Conservation (phyloP, 768 basidiomycete genomes). For the Pleurotus salmoneostramineus region DNA sequence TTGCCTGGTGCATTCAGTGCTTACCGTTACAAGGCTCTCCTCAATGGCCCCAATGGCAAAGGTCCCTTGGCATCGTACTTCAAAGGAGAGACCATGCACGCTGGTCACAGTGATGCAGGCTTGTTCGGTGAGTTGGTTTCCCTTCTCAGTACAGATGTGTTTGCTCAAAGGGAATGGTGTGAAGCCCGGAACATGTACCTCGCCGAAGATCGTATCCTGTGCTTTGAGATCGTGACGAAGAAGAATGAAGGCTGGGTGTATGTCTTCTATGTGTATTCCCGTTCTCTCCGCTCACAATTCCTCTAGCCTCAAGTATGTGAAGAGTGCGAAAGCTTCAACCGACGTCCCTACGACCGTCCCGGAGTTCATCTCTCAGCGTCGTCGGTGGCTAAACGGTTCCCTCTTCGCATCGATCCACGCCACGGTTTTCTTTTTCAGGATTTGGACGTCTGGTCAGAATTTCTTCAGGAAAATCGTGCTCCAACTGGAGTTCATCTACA, state of each 20-base stretch:
- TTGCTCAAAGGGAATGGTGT: background rate
- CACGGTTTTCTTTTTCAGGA: constrained; percentile 81
- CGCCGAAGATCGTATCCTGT: constrained; percentile 86
- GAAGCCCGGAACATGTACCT: constrained; percentile 86
- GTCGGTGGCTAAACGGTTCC: constrained; percentile 86
- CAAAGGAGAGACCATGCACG: constrained; percentile 88
- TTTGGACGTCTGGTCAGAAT: constrained; percentile 91
- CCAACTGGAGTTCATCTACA: constrained; percentile 88
- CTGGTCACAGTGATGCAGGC: constrained; percentile 58
- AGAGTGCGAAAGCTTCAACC: constrained; percentile 93
- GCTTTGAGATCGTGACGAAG: constrained; percentile 93
- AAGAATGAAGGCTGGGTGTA: constrained; percentile 80
- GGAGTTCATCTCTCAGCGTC: constrained; percentile 93
- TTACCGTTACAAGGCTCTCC: constrained; percentile 83
- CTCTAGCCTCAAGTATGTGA: constrained; percentile 77
- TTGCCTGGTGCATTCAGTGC: constrained; percentile 92
- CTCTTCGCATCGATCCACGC: constrained; percentile 93
- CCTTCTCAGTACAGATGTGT: background rate
- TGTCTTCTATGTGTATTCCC: constrained; percentile 25
- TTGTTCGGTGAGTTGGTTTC: constrained; percentile 49
- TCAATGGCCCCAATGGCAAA: constrained; percentile 82
- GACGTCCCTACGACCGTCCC: constrained; percentile 90
- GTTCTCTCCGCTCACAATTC: constrained; percentile 7
- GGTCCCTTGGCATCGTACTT: constrained; percentile 93
- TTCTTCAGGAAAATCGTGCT: constrained; percentile 80